phyloP scores from a whole-genome alignment of 2,329 filamentous ascomycete genomes.

The Phialophora macrospora region DNA sequence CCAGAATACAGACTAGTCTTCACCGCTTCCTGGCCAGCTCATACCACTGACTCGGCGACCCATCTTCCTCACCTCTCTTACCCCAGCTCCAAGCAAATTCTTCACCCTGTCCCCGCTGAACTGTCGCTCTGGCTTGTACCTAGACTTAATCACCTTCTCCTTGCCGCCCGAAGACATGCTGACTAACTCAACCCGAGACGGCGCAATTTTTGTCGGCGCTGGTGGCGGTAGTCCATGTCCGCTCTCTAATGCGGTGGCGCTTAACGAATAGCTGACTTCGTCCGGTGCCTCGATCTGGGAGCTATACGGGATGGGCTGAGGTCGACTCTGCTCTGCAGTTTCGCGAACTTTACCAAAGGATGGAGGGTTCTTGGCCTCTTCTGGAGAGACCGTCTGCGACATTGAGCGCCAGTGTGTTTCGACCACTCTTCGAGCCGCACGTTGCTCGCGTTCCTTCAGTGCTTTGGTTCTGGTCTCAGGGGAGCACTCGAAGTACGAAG shows the following conservation, averaged over 20 bases:
- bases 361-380: conserved; percentile 1
- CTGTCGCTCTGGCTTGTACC: conserved; percentile 26
- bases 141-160: conserved; percentile 28
- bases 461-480: conserved; percentile 22
- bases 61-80: conserved; percentile 37
- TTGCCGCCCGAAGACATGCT: conserved; percentile 24
- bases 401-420: conserved; percentile 21
- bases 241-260: conserved; percentile 26
- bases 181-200: conserved; percentile 21
- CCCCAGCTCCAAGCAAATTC: conserved; percentile 33
- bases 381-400: conserved; percentile 6
- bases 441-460: conserved; percentile 24
- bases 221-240: conserved; percentile 21
- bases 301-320: conserved; percentile 1
- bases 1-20: conserved; percentile 21
- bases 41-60: conserved; percentile 33
- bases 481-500: conserved; percentile 28
- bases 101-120: conserved; percentile 35
- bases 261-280: conserved; percentile 15
- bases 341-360: conserved; percentile 4
- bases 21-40: conserved; percentile 30
- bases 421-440: conserved; percentile 18
- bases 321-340: neutral
- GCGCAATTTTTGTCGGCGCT: neutral
- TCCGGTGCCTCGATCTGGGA: neutral